These are phyloP conservation scores for Teunomyces lycoperdinae DNA, from an alignment of 805 yeast species.

Conservation along the genomic window DNA sequence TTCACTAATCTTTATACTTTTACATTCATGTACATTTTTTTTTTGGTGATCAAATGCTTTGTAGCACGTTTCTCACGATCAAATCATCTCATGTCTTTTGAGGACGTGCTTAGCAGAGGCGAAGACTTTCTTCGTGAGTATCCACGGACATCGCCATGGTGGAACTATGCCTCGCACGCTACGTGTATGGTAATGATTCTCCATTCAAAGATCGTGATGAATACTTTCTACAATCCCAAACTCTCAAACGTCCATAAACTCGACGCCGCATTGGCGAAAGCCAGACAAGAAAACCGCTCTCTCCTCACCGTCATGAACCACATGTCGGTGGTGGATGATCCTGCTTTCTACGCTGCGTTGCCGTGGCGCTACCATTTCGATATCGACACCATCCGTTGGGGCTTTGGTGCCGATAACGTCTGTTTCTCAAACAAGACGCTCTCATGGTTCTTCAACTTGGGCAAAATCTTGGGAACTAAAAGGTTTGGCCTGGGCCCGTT, in stretches of 20 bases:
- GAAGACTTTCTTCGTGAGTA: conserved; percentile 63
- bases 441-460: conserved; percentile 72
- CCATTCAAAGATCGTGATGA: conserved; percentile 58
- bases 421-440: conserved; percentile 63
- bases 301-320: conserved; percentile 88
- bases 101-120: conserved; percentile 68
- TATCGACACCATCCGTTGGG: conserved; percentile 80
- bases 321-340: conserved; percentile 91
- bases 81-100: conserved; percentile 54
- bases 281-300: conserved; percentile 68
- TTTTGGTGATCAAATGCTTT: too few species aligned
- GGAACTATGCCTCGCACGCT: conserved; percentile 68
- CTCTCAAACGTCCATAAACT: conserved; percentile 62
- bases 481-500: conserved; percentile 93
- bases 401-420: conserved; percentile 87
- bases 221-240: conserved; percentile 60
- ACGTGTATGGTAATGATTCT: conserved; percentile 67
- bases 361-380: conserved; percentile 67
- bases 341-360: conserved; percentile 80
- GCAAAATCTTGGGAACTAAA: conserved; percentile 82
- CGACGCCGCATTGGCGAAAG: conserved; percentile 59
- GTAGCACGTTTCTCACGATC: neutral
- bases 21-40: neutral
- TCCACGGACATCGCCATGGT: conserved; percentile 55
- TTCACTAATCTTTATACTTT: neutral